Conservation (phyloP, 345 rosid species). For the Hirschfeldia incana region DNA sequence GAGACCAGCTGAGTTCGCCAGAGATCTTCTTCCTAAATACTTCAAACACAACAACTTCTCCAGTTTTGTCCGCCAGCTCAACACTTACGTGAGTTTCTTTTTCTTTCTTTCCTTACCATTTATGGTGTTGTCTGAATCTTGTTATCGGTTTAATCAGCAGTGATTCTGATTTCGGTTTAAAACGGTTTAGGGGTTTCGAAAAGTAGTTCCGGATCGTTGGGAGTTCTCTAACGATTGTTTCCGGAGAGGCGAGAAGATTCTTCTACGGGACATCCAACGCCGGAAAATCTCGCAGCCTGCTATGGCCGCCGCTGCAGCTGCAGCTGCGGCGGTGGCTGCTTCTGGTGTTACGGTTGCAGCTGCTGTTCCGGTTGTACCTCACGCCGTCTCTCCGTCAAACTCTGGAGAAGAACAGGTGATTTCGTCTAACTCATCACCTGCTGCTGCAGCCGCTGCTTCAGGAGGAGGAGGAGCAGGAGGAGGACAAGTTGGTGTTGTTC, state of each 20-base stretch:
- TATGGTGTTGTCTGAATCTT: neutral
- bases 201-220: slow-evolving; percentile 96
- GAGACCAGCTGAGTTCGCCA: slow-evolving; percentile 91
- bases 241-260: slow-evolving; percentile 67
- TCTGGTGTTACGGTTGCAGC: slow-evolving; percentile 40
- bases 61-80: slow-evolving; percentile 93
- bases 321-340: slow-evolving; percentile 27
- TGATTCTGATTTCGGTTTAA: neutral
- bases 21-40: slow-evolving; percentile 85
- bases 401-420: slow-evolving; percentile 82
- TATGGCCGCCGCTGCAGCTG: slow-evolving; percentile 5
- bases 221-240: slow-evolving; percentile 87
- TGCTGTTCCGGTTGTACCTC: slow-evolving; percentile 33
- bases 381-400: slow-evolving; percentile 55
- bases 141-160: neutral
- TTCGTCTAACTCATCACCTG: slow-evolving; percentile 69
- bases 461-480: slow-evolving; percentile 21
- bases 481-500: neutral
- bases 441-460: slow-evolving; percentile 18
- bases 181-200: slow-evolving; percentile 71
- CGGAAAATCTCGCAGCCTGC: slow-evolving; percentile 60
- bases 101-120: neutral
- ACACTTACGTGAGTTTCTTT: slow-evolving; percentile 71
- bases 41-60: slow-evolving; percentile 94
- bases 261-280: slow-evolving; percentile 84